These are phyloP conservation scores for Plasmopara muralis DNA, from an alignment of 352 stramenopile species.

Conservation along the genomic window DNA sequence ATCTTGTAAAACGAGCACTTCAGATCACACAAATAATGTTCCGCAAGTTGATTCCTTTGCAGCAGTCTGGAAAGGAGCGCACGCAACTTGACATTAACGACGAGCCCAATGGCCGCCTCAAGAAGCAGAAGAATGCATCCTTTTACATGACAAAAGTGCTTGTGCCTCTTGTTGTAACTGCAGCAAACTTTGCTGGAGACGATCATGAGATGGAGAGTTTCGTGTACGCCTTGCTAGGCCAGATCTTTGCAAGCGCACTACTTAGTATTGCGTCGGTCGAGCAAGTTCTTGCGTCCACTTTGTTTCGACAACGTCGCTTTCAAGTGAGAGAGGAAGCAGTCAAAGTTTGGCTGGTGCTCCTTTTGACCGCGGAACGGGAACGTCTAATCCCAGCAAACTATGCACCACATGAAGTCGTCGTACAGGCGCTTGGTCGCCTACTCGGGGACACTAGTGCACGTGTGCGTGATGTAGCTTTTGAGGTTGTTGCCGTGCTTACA, in stretches of 20 bases:
- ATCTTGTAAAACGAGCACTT: slow-evolving; percentile 58
- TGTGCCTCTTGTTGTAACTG: slow-evolving; percentile 42
- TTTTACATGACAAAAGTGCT: slow-evolving; percentile 42
- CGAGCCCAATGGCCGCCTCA: background rate
- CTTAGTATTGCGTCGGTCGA: slow-evolving; percentile 16
- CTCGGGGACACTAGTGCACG: slow-evolving; percentile 41
- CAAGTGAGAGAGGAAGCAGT: slow-evolving; percentile 60
- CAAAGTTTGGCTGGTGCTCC: slow-evolving; percentile 47
- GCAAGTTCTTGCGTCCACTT: slow-evolving; percentile 23
- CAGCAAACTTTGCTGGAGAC: slow-evolving; percentile 45
- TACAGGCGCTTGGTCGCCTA: slow-evolving; percentile 37
- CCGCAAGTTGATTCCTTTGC: slow-evolving; percentile 28
- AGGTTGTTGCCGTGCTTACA: slow-evolving; percentile 34
- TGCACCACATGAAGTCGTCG: slow-evolving; percentile 12
- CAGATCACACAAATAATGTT: slow-evolving; percentile 55
- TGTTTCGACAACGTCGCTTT: slow-evolving; percentile 39
- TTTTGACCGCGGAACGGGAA: slow-evolving; percentile 30
- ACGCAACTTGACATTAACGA: slow-evolving; percentile 3
- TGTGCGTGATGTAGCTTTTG: slow-evolving; percentile 41
- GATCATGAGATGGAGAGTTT: slow-evolving; percentile 42
- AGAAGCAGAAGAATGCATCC: slow-evolving; percentile 4
- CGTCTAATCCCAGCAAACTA: slow-evolving; percentile 16
- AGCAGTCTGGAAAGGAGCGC: slow-evolving; percentile 5
- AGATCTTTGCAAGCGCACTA: slow-evolving; percentile 30
- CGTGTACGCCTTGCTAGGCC: slow-evolving; percentile 24